phyloP scores from a whole-genome alignment of 2,329 filamentous ascomycete genomes.

The Diaporthe citrichinensis region DNA sequence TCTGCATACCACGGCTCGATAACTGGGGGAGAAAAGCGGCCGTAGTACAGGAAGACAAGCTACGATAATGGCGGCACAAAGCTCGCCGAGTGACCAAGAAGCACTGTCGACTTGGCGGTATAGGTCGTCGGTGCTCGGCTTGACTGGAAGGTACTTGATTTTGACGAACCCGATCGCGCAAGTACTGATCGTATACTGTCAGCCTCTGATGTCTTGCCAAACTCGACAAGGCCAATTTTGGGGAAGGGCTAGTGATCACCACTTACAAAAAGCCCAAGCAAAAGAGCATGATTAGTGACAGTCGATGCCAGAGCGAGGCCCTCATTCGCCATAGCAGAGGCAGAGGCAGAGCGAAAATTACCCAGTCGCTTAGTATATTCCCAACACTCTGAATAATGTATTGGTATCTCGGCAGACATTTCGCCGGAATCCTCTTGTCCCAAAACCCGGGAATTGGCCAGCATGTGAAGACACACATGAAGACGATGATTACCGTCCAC shows the following conservation, averaged over 20 bases:
- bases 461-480: constrained; percentile 25
- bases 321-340: constrained; percentile 11
- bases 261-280: constrained; percentile 29
- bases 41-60: neutral
- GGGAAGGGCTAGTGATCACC: neutral
- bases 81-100: constrained; percentile 23
- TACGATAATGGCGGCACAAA: neutral
- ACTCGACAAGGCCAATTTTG: neutral
- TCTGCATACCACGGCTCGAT: neutral
- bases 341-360: constrained; percentile 10
- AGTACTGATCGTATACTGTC: neutral
- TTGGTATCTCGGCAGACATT: constrained; percentile 1
- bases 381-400: constrained; percentile 3
- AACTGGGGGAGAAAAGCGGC: neutral
- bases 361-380: constrained; percentile 5
- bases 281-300: constrained; percentile 1
- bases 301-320: neutral
- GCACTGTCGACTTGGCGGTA: constrained; percentile 6
- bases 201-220: neutral
- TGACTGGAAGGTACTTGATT: constrained; percentile 3
- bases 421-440: constrained; percentile 5
- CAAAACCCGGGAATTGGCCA: constrained; percentile 6
- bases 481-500: constrained; percentile 1
- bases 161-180: constrained; percentile 2
- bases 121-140: neutral